Evolutionary conservation across 768 basidiomycete species (phyloP).

Genomic region (Exsudoporus frostii): DNA sequence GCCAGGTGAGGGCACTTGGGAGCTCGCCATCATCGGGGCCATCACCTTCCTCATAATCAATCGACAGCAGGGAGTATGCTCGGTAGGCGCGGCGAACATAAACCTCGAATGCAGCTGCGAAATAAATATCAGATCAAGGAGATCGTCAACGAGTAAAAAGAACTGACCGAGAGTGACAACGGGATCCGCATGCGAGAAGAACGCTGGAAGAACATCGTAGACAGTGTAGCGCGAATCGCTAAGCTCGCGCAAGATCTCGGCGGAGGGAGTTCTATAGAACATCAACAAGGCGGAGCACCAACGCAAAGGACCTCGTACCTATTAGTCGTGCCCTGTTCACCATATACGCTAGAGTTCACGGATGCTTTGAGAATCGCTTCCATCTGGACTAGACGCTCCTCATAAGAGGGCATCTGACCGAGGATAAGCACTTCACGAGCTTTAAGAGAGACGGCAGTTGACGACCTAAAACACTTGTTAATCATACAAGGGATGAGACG

Average conservation of each 20-base stretch:
- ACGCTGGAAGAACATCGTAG: constrained; percentile 93
- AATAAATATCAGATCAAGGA: background rate
- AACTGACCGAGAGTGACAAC: constrained; percentile 77
- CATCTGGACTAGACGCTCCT: constrained; percentile 93
- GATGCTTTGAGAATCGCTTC: constrained; percentile 88
- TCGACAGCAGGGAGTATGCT: constrained; percentile 84
- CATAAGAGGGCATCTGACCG: constrained; percentile 95
- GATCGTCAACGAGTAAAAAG: background rate
- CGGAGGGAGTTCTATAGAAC: constrained; percentile 64
- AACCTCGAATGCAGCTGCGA: constrained; percentile 86
- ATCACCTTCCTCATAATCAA: constrained; percentile 95
- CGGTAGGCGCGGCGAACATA: constrained; percentile 95
- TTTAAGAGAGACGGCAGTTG: constrained; percentile 88
- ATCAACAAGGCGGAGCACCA: background rate
- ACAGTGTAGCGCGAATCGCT: constrained; percentile 96
- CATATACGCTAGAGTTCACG: constrained; percentile 84
- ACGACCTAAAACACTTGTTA: constrained; percentile 54
- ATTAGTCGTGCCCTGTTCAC: constrained; percentile 66
- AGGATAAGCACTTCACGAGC: constrained; percentile 96
- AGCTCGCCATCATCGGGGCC: constrained; percentile 78
- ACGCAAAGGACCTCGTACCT: constrained; percentile 40
- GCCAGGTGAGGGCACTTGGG: constrained; percentile 83
- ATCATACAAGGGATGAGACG: background rate
- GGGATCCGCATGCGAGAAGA: constrained; percentile 86
- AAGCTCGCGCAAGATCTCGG: constrained; percentile 86